A percentile compares a stretch with the other conserved stretches of the same genome.
These are phyloP conservation scores for Saprolegnia diclina DNA, from an alignment of 352 stramenopile species.

Conservation along the genomic window DNA sequence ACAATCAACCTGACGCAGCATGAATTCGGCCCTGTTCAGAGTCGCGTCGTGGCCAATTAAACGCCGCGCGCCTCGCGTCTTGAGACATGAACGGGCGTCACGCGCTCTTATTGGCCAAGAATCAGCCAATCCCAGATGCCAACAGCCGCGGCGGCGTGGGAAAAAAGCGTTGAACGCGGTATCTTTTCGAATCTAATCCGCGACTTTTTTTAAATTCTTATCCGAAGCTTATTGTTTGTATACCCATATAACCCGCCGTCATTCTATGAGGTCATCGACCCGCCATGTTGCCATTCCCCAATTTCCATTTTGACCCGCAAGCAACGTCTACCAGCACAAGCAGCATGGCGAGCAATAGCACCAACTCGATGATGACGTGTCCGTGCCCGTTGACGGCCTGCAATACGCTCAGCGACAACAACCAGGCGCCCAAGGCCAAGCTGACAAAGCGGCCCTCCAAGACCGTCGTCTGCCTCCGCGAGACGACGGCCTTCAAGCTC, in stretches of 20 bases:
- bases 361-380: neutral
- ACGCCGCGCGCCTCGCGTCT: neutral
- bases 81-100: neutral
- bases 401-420: neutral
- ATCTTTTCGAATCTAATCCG: constrained; percentile 8
- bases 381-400: neutral
- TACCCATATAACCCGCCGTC: neutral
- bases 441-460: constrained; percentile 2
- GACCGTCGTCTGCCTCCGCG: constrained; percentile 4
- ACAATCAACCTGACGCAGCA: neutral
- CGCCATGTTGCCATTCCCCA: neutral
- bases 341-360: too few relatives aligned
- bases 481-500: constrained; percentile 8
- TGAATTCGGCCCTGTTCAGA: constrained; percentile 15
- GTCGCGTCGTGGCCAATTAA: neutral
- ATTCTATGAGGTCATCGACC: neutral
- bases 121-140: neutral
- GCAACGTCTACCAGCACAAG: neutral
- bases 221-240: neutral
- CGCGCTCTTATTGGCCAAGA: neutral
- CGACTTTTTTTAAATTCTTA: neutral
- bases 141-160: neutral
- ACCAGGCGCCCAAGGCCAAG: neutral
- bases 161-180: constrained; percentile 8
- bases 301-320: constrained; percentile 15